phyloP scores from a whole-genome alignment of 441 rosid genomes.

The Eutrema salsugineum region DNA sequence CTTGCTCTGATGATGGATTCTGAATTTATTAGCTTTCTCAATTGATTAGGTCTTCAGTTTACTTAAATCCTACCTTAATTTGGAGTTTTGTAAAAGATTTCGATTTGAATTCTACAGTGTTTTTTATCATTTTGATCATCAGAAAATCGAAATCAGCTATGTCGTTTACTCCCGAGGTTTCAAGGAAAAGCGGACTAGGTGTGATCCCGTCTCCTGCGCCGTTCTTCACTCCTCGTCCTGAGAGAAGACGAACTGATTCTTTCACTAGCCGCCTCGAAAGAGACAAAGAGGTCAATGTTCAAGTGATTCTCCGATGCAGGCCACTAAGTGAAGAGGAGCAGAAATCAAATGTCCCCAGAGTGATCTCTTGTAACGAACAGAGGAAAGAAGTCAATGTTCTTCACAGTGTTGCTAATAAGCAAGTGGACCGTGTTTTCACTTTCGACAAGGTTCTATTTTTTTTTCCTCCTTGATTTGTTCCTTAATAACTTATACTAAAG shows the following conservation, averaged over 20 bases:
- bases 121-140: neutral
- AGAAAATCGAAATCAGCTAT: constrained; percentile 26
- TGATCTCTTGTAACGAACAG: constrained; percentile 63
- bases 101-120: neutral
- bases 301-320: constrained; percentile 87
- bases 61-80: too few relatives aligned
- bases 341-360: constrained; percentile 54
- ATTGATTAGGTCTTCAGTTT: too few relatives aligned
- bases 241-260: constrained; percentile 68
- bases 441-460: constrained; percentile 63
- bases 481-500: neutral
- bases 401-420: constrained; percentile 74
- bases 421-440: constrained; percentile 74
- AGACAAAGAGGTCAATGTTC: constrained; percentile 85
- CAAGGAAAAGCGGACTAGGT: constrained; percentile 61
- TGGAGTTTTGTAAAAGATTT: neutral
- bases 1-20: neutral
- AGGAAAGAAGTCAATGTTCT: constrained; percentile 72
- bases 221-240: constrained; percentile 84
- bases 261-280: constrained; percentile 57
- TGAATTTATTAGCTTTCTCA: neutral
- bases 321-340: constrained; percentile 83
- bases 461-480: neutral
- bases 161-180: constrained; percentile 74
- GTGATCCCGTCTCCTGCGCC: constrained; percentile 76